Evolutionary conservation across 176 grass and related monocot genomes (phyloP), one percentile per base, ranked within the genome.

Genomic region (Carex kokanica): DNA sequence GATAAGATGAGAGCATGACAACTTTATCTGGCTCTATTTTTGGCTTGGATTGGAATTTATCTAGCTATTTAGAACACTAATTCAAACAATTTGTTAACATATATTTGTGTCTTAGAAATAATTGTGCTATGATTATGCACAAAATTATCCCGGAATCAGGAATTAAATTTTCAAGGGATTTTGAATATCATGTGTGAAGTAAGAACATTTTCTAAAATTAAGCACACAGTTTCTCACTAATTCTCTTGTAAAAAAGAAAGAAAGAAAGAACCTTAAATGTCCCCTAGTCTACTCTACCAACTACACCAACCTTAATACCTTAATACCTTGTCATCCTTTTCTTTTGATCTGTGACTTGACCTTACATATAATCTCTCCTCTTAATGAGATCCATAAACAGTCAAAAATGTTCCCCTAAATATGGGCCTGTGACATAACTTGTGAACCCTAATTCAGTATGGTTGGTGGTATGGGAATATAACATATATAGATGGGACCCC

Each of bases 391-490:
- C 31, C 32, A 21, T 29, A 52, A 49, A 43, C 23, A 82, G 80
- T 82, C 21, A 82, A 82, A 62, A 66, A 49, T 15, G 11, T 65
- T 62, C 41, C 80, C 34, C 24, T 53, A 82, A 68, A 34, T 47
- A 51, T 82, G 61, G 36, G 13, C 21, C 80, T 45, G 47, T 65
- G 59, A 82, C 11, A 82, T 18, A 65, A 52, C 36, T 65, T 82
- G 80, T 66, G 80, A 82, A 51, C 60, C 40, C 13, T 82, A 82
- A 82, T 82, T 82, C 25, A 54, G 61, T 12, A 82, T 52, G 16
- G 32, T 18, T 74, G 41, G 20, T 68, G 23, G 21, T 14, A 82
- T 82, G 36, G 36, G 38, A 71, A 71, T 41, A 21, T 71, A 40
- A n/a, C 18, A 71, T 21, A 71, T 49, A 11, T 49, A 60, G 15